phyloP scores from a whole-genome alignment of 345 rosid genomes.

The Garcia nutans region DNA sequence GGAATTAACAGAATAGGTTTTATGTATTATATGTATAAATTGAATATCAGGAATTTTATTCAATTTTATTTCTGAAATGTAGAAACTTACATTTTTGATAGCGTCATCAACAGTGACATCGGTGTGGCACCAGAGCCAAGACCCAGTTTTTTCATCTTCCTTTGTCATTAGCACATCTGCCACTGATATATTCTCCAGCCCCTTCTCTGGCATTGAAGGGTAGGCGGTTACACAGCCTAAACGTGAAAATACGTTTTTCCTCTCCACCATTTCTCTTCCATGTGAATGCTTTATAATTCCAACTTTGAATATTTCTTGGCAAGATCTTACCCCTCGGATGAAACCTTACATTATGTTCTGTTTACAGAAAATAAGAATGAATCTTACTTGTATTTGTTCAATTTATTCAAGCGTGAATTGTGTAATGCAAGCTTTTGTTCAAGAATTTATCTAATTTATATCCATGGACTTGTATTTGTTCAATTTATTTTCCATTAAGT shows the following conservation, averaged over 20 bases:
- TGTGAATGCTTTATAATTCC: conserved; percentile 33
- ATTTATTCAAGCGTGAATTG: too few relatives aligned
- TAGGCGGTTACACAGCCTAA: conserved; percentile 34
- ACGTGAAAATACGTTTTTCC: conserved; percentile 29
- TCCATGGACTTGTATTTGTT: background rate
- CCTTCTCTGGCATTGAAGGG: conserved; percentile 48
- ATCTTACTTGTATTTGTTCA: too few relatives aligned
- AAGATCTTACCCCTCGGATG: conserved; percentile 37
- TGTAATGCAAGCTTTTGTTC: background rate
- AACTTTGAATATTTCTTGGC: conserved; percentile 38
- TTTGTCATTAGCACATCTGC: conserved; percentile 70
- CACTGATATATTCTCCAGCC: conserved; percentile 71
- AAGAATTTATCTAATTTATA: background rate
- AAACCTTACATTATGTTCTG: conserved; percentile 45
- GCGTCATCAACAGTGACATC: conserved; percentile 75
- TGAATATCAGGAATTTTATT: background rate
- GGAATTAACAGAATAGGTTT: background rate
- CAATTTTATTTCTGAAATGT: conserved; percentile 1
- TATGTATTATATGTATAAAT: background rate
- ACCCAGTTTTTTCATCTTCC: conserved; percentile 46
- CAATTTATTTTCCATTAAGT: too few relatives aligned
- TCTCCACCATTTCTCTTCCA: conserved; percentile 8
- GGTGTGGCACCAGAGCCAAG: conserved; percentile 67
- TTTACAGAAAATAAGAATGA: background rate
- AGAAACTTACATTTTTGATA: conserved; percentile 56